Evolutionary conservation across 805 yeast species (phyloP), one percentile per base, ranked within the genome.

Genomic region (Tetrapisispora namnaoensis): DNA sequence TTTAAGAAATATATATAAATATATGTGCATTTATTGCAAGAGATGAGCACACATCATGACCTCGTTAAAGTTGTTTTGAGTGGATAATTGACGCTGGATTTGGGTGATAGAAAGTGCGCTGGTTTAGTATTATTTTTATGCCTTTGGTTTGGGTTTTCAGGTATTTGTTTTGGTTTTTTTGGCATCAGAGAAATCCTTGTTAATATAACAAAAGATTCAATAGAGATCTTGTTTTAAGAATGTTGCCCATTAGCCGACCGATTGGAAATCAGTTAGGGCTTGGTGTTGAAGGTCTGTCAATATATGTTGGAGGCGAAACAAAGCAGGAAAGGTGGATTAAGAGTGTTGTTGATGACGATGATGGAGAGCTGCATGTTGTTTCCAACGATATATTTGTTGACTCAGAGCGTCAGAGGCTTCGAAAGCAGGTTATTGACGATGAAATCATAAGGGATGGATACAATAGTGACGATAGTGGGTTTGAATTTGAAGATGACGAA

Each of bases 231-330:
- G 28, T 24, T 24, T 24, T 24, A 8, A 8, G 18, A 30, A 46
- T 40, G 41, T 49, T 57, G 37, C 62, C 62, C 28, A 45, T 45
- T 22, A 47, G 49, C 28, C 51, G 54, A 41, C 55, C 55, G 48
- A 46, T 51, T 18, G 63, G 63, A 17, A 51, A 53, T n/a, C 63
- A 59, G 45, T 44, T 57, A 32, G 61, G 56, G 10, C 46, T 56
- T 16, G 63, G 63, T 39, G 49, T 57, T 8, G 41, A 44, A 44
- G 50, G 57, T 38, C 48, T 58, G 14, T 49, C 56, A 21, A 36
- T 59, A 8, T 57, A 56, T 37, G 27, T 40, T 21, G 50, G 47
- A 7, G 24, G 21, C 11, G 39, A 48, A 8, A 41, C 45, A 18
- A 34, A 18, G 13, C 27, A 28, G 16, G 32, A 28, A 13, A 35